Conservation (phyloP, 1,284 basidiomycete genomes). For the Tilletia walkeri region DNA sequence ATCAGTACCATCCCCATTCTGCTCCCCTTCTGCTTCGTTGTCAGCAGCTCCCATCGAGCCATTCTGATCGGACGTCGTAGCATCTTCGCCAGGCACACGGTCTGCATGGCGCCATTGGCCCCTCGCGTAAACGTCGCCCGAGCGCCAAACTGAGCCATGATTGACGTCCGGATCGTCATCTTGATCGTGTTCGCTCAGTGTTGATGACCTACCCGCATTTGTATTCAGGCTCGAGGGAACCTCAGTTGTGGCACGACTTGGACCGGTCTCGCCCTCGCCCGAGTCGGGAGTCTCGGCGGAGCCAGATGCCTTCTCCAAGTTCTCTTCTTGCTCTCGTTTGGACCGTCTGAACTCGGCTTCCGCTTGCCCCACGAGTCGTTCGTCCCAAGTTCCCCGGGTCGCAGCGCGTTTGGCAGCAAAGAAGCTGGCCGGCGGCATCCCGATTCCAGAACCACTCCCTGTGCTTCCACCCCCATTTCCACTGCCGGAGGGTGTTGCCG, state of each 20-base stretch:
- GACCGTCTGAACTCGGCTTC: neutral
- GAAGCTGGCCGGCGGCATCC: constrained; percentile 5
- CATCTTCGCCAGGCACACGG: neutral
- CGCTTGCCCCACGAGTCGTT: neutral
- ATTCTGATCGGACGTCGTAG: neutral
- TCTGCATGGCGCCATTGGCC: constrained; percentile 8
- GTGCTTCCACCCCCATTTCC: neutral
- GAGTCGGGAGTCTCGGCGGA: neutral
- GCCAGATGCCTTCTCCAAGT: neutral
- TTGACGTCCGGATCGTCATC: neutral
- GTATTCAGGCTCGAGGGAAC: too few relatives aligned
- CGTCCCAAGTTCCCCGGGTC: neutral
- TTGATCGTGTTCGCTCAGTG: neutral
- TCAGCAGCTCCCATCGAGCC: too few relatives aligned
- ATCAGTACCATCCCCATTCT: neutral
- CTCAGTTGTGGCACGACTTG: too few relatives aligned
- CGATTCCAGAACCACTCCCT: neutral
- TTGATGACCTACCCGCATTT: too few relatives aligned
- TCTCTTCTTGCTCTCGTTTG: constrained; percentile 6
- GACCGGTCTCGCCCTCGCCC: neutral
- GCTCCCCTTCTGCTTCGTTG: neutral
- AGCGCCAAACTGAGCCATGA: constrained; percentile 2
- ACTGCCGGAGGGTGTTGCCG: neutral
- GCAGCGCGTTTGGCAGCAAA: constrained; percentile 5
- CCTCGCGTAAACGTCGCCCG: neutral